Evolutionary conservation across 495 filamentous ascomycete genomes (phyloP), one percentile per base, ranked within the genome.

Genomic region (Neurospora pannonica): DNA sequence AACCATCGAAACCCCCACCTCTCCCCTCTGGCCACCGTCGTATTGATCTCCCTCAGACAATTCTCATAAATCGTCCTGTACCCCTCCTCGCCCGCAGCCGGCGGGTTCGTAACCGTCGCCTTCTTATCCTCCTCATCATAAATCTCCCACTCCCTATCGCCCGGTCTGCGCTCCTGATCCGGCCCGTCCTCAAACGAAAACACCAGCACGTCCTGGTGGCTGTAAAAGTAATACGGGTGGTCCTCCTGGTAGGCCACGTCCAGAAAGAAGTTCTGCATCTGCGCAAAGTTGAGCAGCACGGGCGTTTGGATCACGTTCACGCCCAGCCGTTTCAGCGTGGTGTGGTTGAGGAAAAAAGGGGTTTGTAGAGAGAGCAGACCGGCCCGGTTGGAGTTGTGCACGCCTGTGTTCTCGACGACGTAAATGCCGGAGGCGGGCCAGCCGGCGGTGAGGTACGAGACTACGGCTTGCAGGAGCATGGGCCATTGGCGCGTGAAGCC

Each of bases 351-450:
- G 77, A 83, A 90, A 79, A 88, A 91, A 5, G 88, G 89, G 73
- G 90, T 90, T 72, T 90, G 86, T 0, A 87, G 78, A 6, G 85
- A 84, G 2, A 90, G 79, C 36, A 82, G 79, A 0, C 87, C 86
- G 15, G 83, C 79, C 42, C 79, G 75, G 76, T 90, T 90, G 15
- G 85, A 83, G 46, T 87, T 80, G 80, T 90, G 88, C 60, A 86
- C 85, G 4, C 89, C 89, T 13, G 88, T 90, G 80, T 91, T 90
- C 72, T 90, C 89, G 71, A 90, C 80, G 10, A 90, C 84, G 71
- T 87, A 87, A 76, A 91, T 90, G 72, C 89, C 85, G 60, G 82
- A 79, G 3, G 88, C 78, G 3, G 89, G 89, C 89, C 89, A 90
- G 11, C 89, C 89, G 3, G 88, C 86, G 1, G 87, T 84, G 62